A percentile compares a stretch with the other conserved stretches of the same genome.
Evolutionary conservation across 331 rosid genomes (phyloP).

Genomic region (Quercus phellos): DNA sequence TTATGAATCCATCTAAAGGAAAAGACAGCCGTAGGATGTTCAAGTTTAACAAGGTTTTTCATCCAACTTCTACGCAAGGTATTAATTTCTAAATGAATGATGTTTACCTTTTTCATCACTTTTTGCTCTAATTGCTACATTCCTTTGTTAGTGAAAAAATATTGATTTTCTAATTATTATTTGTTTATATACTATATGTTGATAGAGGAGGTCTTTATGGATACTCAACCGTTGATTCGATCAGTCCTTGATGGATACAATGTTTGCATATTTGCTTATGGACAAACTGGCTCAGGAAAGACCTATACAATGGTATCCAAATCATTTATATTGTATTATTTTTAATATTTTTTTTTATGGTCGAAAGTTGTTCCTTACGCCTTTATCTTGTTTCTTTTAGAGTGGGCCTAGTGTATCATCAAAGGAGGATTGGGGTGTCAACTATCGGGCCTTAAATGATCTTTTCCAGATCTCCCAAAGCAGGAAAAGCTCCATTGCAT

Average conservation of each 20-base stretch:
- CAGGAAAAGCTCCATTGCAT: conserved; percentile 67
- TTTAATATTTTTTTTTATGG: background rate
- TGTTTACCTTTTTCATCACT: background rate
- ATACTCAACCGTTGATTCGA: conserved; percentile 85
- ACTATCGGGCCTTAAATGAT: conserved; percentile 89
- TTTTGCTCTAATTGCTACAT: background rate
- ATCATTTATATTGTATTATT: conserved; percentile 7
- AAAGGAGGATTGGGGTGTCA: conserved; percentile 89
- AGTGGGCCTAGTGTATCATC: conserved; percentile 78
- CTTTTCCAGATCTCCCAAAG: conserved; percentile 85
- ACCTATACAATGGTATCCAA: conserved; percentile 84
- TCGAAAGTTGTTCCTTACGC: background rate
- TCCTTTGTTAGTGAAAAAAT: background rate
- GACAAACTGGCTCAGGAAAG: conserved; percentile 84
- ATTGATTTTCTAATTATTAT: background rate
- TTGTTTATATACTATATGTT: conserved; percentile 9
- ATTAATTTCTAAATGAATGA: conserved; percentile 5
- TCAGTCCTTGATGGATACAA: conserved; percentile 94
- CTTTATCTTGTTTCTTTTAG: conserved; percentile 37
- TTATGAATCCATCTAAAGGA: conserved; percentile 86
- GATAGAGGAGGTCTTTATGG: conserved; percentile 80
- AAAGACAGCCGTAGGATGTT: conserved; percentile 74
- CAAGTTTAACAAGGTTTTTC: conserved; percentile 92
- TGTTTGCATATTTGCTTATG: conserved; percentile 87
- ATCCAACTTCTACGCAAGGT: conserved; percentile 67